These are phyloP conservation scores for Microbotryum scabiosae DNA, from an alignment of 1,284 basidiomycete genomes.

Conservation along the genomic window DNA sequence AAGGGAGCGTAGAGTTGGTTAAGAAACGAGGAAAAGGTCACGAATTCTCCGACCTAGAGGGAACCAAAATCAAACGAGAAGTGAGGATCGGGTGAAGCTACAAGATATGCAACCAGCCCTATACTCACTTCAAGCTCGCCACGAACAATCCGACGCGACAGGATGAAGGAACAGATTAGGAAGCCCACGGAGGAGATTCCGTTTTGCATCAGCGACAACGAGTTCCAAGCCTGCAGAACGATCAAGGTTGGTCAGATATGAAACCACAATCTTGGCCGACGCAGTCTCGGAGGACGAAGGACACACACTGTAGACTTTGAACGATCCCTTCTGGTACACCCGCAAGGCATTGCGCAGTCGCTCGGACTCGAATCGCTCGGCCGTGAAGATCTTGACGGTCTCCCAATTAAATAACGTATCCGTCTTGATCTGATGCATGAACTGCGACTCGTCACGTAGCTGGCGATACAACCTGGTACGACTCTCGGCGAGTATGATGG, in stretches of 20 bases:
- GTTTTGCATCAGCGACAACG: conserved; percentile 45
- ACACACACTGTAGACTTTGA: conserved; percentile 54
- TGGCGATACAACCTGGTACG: conserved; percentile 49
- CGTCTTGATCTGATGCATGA: conserved; percentile 15
- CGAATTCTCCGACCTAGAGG: conserved; percentile 32
- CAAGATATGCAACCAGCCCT: too few species aligned
- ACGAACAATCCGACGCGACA: conserved; percentile 56
- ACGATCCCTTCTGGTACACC: conserved; percentile 54
- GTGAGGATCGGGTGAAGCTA: conserved; percentile 49
- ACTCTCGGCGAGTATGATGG: conserved; percentile 42
- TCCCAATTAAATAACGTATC: conserved; percentile 66
- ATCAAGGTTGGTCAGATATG: too few species aligned
- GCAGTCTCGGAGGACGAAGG: not conserved
- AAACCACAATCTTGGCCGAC: too few species aligned
- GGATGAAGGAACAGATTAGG: conserved; percentile 65
- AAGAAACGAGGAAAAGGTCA: conserved; percentile 62
- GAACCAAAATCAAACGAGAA: conserved; percentile 50
- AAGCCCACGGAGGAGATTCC: conserved; percentile 65
- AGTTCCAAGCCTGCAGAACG: conserved; percentile 10
- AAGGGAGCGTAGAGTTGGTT: conserved; percentile 59
- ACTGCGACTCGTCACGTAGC: conserved; percentile 29
- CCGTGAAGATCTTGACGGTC: conserved; percentile 51
- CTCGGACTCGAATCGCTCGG: conserved; percentile 66
- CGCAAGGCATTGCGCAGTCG: conserved; percentile 63
- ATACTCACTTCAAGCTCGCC: conserved; percentile 38